Base-by-base conservation (phyloP, 768 basidiomycete species). In the Suillus ampliporus region DNA sequence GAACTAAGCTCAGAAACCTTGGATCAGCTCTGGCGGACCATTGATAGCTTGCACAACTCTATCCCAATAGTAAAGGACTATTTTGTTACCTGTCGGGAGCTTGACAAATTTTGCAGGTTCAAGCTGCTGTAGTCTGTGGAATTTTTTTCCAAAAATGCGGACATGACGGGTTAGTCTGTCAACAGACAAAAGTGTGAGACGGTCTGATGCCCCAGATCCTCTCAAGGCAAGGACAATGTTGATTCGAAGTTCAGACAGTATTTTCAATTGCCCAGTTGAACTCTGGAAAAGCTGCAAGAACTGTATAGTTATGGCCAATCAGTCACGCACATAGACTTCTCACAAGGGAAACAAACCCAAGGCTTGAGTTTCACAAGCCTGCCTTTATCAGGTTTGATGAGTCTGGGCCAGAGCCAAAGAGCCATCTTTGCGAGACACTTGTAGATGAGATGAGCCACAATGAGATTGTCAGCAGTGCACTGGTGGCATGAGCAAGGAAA, bases 51-150 rank as follows among this genome's bases (percentile, higher is more conserved):
- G 83, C 10, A 88, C 86, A 23, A 95, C 87, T 69, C 91, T 87
- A 35, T 82, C 84, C 93, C 93, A 95, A 70, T 93, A 94, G 68
- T 86, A 94, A 34, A 92, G 78, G 56, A 95, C 84, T 28, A 93
- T 72, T 59, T 89, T 86, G 35, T 82, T 83, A 67, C 88, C 91
- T 48, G 78, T 74, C 2, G 90, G 88, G 26, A 94, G 76, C 44
- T 77, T 72, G 7, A 89, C 83, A 70, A 95, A 94, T 21, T 85
- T 85, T 44, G 78, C 61, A 21, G 78, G 67, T 11, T 83, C 80
- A 21, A 89, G 80, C 68, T 90, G 87, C 65, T 93, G 89, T 66
- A 94, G 69, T 37, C 89, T 82, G 51, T 90, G 82, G 78, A 93
- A 94, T 68, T 89, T 87, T 74, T 94, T 94, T 17, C 92, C 94